Percentiles rank a stretch among this genome's conserved stretches.
These are phyloP conservation scores for Leishmania gerbilli DNA, from an alignment of 208 protist species.

Conservation along the genomic window DNA sequence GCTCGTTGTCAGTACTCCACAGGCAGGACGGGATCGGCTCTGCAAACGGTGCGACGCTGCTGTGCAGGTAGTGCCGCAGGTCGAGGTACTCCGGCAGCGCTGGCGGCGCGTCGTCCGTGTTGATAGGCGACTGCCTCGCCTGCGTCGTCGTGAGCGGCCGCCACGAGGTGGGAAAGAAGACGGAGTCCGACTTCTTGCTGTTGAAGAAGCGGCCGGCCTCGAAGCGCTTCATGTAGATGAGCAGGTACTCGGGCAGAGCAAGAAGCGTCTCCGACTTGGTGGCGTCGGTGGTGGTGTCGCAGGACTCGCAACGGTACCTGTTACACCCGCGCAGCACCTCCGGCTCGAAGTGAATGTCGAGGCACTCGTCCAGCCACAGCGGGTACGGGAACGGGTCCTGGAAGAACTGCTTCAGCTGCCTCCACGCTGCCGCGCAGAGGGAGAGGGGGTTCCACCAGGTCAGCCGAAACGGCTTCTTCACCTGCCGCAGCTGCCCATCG, in stretches of 20 bases:
- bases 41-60: slow-evolving; percentile 31
- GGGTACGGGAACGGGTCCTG: slow-evolving; percentile 35
- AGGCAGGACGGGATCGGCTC: slow-evolving; percentile 25
- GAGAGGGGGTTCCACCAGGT: slow-evolving; percentile 72
- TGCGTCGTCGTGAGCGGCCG: slow-evolving; percentile 24
- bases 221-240: slow-evolving; percentile 92
- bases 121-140: not conserved
- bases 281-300: slow-evolving; percentile 60
- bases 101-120: not conserved
- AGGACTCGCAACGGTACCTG: slow-evolving; percentile 80
- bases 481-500: slow-evolving; percentile 33
- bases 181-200: slow-evolving; percentile 80
- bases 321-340: slow-evolving; percentile 67
- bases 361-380: slow-evolving; percentile 86
- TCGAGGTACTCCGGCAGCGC: slow-evolving; percentile 57
- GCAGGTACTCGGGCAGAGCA: slow-evolving; percentile 76
- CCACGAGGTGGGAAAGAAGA: slow-evolving; percentile 86
- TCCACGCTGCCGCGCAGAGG: slow-evolving; percentile 29
- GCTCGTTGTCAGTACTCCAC: not conserved
- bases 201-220: slow-evolving; percentile 67
- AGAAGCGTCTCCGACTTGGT: slow-evolving; percentile 80
- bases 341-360: slow-evolving; percentile 88
- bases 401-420: slow-evolving; percentile 34
- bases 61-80: slow-evolving; percentile 64
- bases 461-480: slow-evolving; percentile 24